Evolutionary conservation across 768 basidiomycete species (phyloP).

Genomic region (Podaxis sp.): DNA sequence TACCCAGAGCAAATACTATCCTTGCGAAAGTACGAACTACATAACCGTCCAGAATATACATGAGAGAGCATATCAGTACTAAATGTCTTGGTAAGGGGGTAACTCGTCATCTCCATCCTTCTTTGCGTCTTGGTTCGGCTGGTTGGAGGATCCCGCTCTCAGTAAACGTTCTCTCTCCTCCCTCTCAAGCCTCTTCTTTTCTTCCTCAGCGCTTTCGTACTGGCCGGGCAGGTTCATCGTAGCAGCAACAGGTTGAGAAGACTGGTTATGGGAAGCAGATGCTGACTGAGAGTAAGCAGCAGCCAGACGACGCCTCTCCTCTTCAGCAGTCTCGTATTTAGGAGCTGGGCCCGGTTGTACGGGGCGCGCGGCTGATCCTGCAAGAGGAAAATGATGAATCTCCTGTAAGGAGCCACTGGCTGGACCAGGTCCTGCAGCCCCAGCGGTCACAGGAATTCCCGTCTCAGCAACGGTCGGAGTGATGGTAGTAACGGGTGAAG

Average conservation of each 20-base stretch:
- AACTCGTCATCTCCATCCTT: conserved; percentile 38
- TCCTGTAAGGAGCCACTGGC: conserved; percentile 60
- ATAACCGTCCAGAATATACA: neutral
- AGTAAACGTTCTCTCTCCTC: conserved; percentile 61
- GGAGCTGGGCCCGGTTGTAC: conserved; percentile 20
- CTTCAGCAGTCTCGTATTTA: conserved; percentile 50
- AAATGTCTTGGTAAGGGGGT: conserved; percentile 43
- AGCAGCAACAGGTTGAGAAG: conserved; percentile 6
- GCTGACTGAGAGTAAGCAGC: conserved; percentile 30
- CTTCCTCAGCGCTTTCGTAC: conserved; percentile 35
- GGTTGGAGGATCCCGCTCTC: conserved; percentile 16
- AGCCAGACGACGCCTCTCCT: conserved; percentile 60
- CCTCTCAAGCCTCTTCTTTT: conserved; percentile 52
- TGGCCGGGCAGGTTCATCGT: neutral
- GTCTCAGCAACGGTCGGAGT: conserved; percentile 73
- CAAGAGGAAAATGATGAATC: conserved; percentile 33
- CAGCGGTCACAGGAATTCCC: conserved; percentile 63
- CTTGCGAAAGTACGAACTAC: neutral
- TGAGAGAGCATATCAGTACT: neutral
- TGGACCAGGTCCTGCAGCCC: conserved; percentile 58
- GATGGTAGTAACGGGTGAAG: conserved; percentile 2
- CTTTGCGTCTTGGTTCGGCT: conserved; percentile 20
- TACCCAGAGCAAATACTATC: neutral
- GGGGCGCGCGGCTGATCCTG: conserved; percentile 28
- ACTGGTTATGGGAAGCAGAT: conserved; percentile 20